Conservation (phyloP, 441 rosid species). For the Erodium trifolium region DNA sequence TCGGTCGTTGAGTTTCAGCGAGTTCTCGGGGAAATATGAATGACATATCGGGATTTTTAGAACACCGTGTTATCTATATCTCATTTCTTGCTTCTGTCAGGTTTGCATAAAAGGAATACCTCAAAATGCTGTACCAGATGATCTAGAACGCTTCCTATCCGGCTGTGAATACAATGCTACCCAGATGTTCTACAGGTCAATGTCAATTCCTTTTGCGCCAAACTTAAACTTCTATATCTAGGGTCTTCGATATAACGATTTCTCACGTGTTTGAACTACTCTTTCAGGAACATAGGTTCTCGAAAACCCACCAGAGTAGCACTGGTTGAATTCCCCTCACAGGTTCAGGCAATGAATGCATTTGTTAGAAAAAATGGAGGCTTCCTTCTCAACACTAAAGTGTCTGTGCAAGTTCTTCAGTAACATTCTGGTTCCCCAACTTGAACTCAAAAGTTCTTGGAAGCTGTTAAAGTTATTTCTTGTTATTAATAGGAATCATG, state of each 20-base stretch:
- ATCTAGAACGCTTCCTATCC: slow-evolving; percentile 62
- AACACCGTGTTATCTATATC: neutral
- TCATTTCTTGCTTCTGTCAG: slow-evolving; percentile 29
- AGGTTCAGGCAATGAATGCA: slow-evolving; percentile 59
- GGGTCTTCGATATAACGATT: neutral
- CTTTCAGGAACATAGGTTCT: slow-evolving; percentile 33
- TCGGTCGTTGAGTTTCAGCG: no score
- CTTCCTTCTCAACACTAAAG: slow-evolving; percentile 54
- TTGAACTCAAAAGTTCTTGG: no score
- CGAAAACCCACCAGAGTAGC: slow-evolving; percentile 29
- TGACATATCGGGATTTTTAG: no score
- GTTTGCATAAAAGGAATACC: slow-evolving; percentile 60
- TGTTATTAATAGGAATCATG: neutral
- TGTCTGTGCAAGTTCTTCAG: slow-evolving; percentile 63
- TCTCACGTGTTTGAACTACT: slow-evolving; percentile 12
- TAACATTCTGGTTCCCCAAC: no score
- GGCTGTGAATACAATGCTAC: slow-evolving; percentile 57
- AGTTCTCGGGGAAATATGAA: no score
- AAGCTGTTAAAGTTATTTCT: neutral
- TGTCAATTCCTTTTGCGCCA: slow-evolving; percentile 24
- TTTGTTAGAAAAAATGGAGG: slow-evolving; percentile 50
- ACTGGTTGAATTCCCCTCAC: slow-evolving; percentile 45
- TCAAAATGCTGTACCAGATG: slow-evolving; percentile 37
- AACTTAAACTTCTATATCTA: neutral
- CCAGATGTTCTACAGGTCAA: slow-evolving; percentile 32